phyloP scores from a whole-genome alignment of 441 rosid species.

The Omphalea diandra region DNA sequence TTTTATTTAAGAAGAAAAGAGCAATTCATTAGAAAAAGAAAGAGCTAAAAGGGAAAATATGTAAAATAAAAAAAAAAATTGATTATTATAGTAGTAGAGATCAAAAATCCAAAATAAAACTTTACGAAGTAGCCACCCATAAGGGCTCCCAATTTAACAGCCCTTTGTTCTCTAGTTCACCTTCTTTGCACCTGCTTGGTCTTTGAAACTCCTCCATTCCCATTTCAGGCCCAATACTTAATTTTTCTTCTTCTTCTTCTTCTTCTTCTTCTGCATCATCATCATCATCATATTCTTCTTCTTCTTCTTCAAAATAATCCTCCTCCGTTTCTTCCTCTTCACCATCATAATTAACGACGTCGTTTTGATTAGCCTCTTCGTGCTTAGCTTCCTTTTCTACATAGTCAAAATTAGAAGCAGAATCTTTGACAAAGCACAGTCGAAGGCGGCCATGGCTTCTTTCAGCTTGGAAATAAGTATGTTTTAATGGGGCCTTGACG shows the following conservation, averaged over 20 bases:
- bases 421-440: slow-evolving; percentile 41
- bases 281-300: too few species aligned
- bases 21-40: slow-evolving; percentile 20
- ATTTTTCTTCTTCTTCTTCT: too few species aligned
- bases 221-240: slow-evolving; percentile 26
- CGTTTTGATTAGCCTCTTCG: too few species aligned
- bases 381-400: too few species aligned
- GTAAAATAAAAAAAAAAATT: slow-evolving; percentile 26
- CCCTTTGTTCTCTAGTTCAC: slow-evolving; percentile 40
- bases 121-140: slow-evolving; percentile 62
- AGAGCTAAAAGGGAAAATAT: slow-evolving; percentile 12
- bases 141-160: slow-evolving; percentile 48
- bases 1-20: not conserved
- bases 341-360: slow-evolving; percentile 22
- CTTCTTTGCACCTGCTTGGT: slow-evolving; percentile 46
- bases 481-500: slow-evolving; percentile 35
- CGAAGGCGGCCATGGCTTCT: slow-evolving; percentile 76
- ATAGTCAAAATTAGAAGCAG: slow-evolving; percentile 27
- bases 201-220: slow-evolving; percentile 32
- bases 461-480: slow-evolving; percentile 51
- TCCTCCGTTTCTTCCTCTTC: not conserved
- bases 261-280: too few species aligned
- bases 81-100: slow-evolving; percentile 7
- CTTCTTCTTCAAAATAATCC: too few species aligned
- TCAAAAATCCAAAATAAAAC: slow-evolving; percentile 31